Evolutionary conservation across 768 basidiomycete genomes (phyloP), one percentile per base, ranked within the genome.

Genomic region (Termitomyces sp.): DNA sequence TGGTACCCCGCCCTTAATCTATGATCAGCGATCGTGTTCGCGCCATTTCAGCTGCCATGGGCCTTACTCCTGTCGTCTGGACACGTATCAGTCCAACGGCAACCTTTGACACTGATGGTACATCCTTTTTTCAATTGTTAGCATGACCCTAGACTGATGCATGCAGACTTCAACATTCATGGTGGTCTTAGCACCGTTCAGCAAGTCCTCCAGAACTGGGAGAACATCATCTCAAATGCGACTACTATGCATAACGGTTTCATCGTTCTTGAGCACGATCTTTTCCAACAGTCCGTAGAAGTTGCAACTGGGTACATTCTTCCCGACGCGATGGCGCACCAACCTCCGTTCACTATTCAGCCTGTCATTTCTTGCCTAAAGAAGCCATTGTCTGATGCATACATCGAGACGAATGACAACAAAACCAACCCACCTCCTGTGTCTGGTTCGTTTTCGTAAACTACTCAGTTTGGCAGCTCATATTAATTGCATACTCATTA

Each of bases 261-360:
- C 79, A 92, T 96, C 66, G 89, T 92, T 52, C 80, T 96, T 38
- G 90, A 91, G 71, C 89, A 91, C 69, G 93, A 94, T 72, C 79
- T 93, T 36, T 94, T 91, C 78, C 84, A 87, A 71, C 87, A 93
- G 70, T 79, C 86, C 1, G 92, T 94, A 47, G 89, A 94, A 61
- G 79, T 95, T 23, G 92, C 93, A 4, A 88, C 88, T 41, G 91
- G 89, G 40, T 94, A 94, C 75, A 85, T 94, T 67, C 80, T 94
- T 16, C 93, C 93, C 3, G 84, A 86, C 67, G 93, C 90, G 6
- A 75, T 92, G 61, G 85, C 86, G 4, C 82, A 82, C 68, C 74
- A 79, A 40, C 86, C 85, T 20, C 56, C 74, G 18, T 87, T 92
- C 76, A 82, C 77, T 49, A 87, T 95, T 61, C 74, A 82, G 72